Conservation (phyloP, 345 rosid species). For the Moricandia moricandioides region DNA sequence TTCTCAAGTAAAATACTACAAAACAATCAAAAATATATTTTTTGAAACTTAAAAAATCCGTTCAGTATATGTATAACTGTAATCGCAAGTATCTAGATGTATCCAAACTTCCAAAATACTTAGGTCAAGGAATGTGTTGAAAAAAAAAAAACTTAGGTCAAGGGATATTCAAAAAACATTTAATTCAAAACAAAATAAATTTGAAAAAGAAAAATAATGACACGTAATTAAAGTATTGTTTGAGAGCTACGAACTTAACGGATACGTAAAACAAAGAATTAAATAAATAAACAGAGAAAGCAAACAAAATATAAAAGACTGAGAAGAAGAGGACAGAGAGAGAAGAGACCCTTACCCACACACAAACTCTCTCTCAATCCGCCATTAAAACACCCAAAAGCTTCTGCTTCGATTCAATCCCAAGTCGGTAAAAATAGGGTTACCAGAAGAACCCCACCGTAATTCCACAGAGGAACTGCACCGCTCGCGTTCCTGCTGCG, state of each 20-base stretch:
- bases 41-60: no score
- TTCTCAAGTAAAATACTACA: not conserved
- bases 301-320: constrained; percentile 29
- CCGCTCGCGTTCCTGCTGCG: constrained; percentile 35
- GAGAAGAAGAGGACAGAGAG: constrained; percentile 38
- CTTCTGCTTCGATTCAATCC: constrained; percentile 26
- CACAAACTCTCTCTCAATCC: constrained; percentile 7
- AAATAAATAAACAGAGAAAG: not conserved
- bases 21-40: no score
- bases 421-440: constrained; percentile 32
- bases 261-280: constrained; percentile 26
- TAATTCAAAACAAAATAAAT: not conserved
- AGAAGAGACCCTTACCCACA: constrained; percentile 33
- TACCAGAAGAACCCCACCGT: constrained; percentile 32
- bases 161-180: not conserved
- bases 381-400: constrained; percentile 16
- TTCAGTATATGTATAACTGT: not conserved
- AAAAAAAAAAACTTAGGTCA: not conserved
- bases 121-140: not conserved
- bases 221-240: constrained; percentile 31
- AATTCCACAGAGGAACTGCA: constrained; percentile 40
- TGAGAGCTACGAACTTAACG: constrained; percentile 28
- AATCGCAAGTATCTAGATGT: not conserved
- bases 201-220: not conserved
- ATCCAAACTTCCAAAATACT: constrained; percentile 15